phyloP scores from a whole-genome alignment of 768 basidiomycete genomes.

The Calocera cornea region DNA sequence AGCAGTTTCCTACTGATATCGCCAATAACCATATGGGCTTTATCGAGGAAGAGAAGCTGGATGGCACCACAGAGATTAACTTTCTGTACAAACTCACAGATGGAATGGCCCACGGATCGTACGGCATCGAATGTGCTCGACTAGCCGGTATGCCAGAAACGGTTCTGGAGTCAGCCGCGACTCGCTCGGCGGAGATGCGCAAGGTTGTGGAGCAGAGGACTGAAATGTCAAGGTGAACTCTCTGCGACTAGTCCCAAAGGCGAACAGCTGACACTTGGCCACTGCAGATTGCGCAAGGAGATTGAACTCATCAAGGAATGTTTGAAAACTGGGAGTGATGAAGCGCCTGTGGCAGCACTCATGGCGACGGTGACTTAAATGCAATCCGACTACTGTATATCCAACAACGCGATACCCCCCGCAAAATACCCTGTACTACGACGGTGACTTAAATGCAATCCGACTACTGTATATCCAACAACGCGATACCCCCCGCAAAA shows the following conservation, averaged over 20 bases:
- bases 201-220: conserved; percentile 26
- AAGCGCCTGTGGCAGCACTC: not conserved
- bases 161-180: conserved; percentile 48
- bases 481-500: not conserved
- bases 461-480: conserved; percentile 20
- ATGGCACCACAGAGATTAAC: conserved; percentile 65
- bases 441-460: conserved; percentile 15
- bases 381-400: conserved; percentile 19
- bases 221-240: conserved; percentile 10
- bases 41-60: conserved; percentile 48
- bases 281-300: conserved; percentile 1
- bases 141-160: conserved; percentile 68
- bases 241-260: not conserved
- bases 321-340: not conserved
- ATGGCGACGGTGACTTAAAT: conserved; percentile 8
- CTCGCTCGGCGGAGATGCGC: conserved; percentile 42
- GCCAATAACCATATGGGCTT: conserved; percentile 84
- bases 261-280: not conserved
- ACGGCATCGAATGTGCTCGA: conserved; percentile 84
- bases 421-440: not conserved
- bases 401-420: conserved; percentile 12
- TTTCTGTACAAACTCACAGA: conserved; percentile 68
- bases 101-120: conserved; percentile 68
- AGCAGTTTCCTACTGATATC: conserved; percentile 43
- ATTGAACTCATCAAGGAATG: not conserved